phyloP scores from a whole-genome alignment of 805 yeast species.

The Alloascoidea hylecoeti region DNA sequence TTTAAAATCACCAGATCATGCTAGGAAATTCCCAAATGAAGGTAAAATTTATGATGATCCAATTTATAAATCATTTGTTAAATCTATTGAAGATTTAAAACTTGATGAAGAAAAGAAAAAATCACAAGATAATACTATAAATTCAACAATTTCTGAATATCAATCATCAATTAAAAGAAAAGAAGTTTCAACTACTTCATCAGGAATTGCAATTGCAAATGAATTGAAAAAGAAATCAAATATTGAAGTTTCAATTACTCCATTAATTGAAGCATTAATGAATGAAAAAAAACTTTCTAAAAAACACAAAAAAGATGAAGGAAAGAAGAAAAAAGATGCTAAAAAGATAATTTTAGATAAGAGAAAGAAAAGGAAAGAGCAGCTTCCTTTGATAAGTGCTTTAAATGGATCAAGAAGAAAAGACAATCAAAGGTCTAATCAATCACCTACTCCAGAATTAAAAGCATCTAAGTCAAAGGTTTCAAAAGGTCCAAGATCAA shows the following conservation, averaged over 20 bases:
- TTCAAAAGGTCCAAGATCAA: no score
- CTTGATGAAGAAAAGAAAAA: no score
- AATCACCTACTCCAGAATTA: no score
- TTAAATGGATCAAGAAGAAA: no score
- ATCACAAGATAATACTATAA: no score
- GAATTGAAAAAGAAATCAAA: neutral
- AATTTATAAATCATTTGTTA: neutral
- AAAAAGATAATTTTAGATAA: neutral
- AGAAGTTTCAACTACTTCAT: neutral
- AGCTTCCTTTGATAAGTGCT: no score
- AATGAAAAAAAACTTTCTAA: neutral
- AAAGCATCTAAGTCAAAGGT: no score
- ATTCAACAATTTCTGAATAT: neutral
- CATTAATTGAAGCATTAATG: neutral
- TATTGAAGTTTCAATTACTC: neutral
- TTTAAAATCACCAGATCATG: neutral
- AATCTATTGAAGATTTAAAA: neutral
- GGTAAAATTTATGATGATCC: neutral
- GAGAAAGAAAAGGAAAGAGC: neutral
- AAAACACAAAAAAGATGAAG: neutral
- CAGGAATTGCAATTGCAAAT: neutral
- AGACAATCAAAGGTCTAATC: no score
- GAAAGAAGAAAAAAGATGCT: neutral
- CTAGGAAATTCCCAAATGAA: conserved; percentile 1
- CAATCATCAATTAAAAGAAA: neutral